Evolutionary conservation across 2,329 filamentous ascomycete species (phyloP), one percentile per base, ranked within the genome.

Genomic region (Cordyceps javanica): DNA sequence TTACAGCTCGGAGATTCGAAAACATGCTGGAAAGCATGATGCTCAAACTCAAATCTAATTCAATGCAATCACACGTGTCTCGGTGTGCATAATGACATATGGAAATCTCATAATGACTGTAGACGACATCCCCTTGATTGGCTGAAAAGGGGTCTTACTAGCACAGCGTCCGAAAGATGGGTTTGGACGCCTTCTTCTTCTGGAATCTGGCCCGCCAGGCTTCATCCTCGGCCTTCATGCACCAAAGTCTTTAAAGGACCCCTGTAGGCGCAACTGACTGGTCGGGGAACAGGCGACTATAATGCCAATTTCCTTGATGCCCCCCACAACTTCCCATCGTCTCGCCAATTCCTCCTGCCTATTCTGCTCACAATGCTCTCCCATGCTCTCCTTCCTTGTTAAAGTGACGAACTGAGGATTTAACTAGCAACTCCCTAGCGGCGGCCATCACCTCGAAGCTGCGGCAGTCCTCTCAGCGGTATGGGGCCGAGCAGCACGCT

Each of bases 141-240:
- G n/a, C n/a, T n/a, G n/a, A 21, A 9, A 34, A n/a, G 13, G 8
- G 13, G 36, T 6, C 14, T 10, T 39, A 21, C 49, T 23, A 28
- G 34, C 23, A 13, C 48, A 50, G 30, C n/a, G n/a, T n/a, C n/a
- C n/a, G n/a, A n/a, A n/a, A n/a, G n/a, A n/a, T n/a, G n/a, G n/a
- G n/a, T n/a, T n/a, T n/a, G n/a, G n/a, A n/a, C 42, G 25, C 30
- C 53, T 55, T 42, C 51, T 54, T 21, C 51, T 44, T 54, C 51
- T 42, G 51, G 51, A 44, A 41, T 23, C 23, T 39, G 34, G 52
- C 52, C 16, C 19, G 41, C 28, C 26, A 45, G 53, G 53, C 53
- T 55, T 55, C 25, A 32, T 46, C 41, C 53, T 55, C 53, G 48
- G 53, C 42, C 41, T 48, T 21, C 11, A 26, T 38, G 52, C 41